phyloP scores from a whole-genome alignment of 2,329 filamentous ascomycete species.

The Chlorencoelia australis region DNA sequence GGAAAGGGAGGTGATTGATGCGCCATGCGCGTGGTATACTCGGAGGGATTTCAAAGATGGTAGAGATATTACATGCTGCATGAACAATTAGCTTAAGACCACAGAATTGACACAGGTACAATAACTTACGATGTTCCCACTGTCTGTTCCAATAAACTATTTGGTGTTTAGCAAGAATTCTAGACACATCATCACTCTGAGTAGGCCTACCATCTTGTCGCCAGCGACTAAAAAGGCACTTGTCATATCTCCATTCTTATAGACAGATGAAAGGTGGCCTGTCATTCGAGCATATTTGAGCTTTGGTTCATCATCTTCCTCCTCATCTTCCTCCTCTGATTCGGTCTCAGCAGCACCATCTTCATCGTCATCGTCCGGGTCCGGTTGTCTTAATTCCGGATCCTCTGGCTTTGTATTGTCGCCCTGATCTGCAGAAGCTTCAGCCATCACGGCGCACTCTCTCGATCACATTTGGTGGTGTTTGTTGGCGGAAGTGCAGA shows the following conservation, averaged over 20 bases:
- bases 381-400: constrained; percentile 14
- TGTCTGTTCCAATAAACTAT: constrained; percentile 87
- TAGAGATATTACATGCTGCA: constrained; percentile 73
- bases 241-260: constrained; percentile 91
- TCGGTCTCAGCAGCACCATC: constrained; percentile 30
- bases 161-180: constrained; percentile 26
- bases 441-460: constrained; percentile 25
- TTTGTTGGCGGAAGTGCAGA: too few relatives aligned
- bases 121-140: constrained; percentile 78
- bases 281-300: constrained; percentile 90
- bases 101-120: constrained; percentile 12
- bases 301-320: constrained; percentile 86
- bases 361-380: constrained; percentile 15
- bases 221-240: constrained; percentile 83
- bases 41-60: constrained; percentile 73
- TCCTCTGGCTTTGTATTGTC: constrained; percentile 17
- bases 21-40: constrained; percentile 85
- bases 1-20: constrained; percentile 81
- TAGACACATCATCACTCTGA: neutral
- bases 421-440: constrained; percentile 22
- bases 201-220: constrained; percentile 77
- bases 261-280: constrained; percentile 66
- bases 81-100: constrained; percentile 20
- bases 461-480: constrained; percentile 24
- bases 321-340: constrained; percentile 55